Evolutionary conservation across 2,329 filamentous ascomycete genomes (phyloP).

Genomic region (Penicillium sp.): DNA sequence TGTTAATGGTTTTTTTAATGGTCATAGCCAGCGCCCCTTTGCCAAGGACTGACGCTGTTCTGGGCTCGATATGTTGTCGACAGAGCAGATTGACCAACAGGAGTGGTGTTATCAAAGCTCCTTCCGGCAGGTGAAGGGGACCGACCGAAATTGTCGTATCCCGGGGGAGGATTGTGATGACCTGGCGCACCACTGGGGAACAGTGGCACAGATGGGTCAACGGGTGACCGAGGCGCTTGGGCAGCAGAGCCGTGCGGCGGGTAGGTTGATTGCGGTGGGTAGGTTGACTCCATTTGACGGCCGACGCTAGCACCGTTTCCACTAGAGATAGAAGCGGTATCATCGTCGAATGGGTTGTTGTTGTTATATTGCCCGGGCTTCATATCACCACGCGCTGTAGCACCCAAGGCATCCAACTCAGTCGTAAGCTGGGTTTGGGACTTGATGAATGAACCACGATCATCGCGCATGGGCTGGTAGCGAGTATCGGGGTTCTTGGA

Average conservation of each 20-base stretch:
- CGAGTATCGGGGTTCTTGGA: constrained; percentile 92
- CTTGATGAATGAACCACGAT: constrained; percentile 96
- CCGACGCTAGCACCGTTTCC: constrained; percentile 48
- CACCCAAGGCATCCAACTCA: constrained; percentile 84
- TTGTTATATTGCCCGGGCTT: constrained; percentile 58
- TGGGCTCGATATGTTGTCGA: constrained; percentile 42
- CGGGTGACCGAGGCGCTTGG: constrained; percentile 49
- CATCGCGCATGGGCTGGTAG: constrained; percentile 95
- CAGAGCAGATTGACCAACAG: constrained; percentile 33
- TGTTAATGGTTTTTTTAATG: constrained; percentile 39
- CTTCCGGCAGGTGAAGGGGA: constrained; percentile 36
- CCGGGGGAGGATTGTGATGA: constrained; percentile 41
- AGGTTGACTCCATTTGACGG: constrained; percentile 37
- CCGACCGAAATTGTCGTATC: constrained; percentile 33
- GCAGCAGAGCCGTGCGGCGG: constrained; percentile 29
- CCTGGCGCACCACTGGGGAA: constrained; percentile 45
- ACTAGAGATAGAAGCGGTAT: constrained; percentile 65
- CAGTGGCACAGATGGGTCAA: constrained; percentile 47
- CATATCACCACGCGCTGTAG: constrained; percentile 78
- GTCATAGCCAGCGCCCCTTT: constrained; percentile 64
- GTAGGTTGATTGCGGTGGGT: constrained; percentile 24
- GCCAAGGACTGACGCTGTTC: constrained; percentile 62
- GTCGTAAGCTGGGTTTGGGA: constrained; percentile 83
- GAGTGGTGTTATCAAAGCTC: constrained; percentile 31
- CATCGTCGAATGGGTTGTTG: constrained; percentile 65